Conservation (phyloP, 352 stramenopile species). For the Phytophthora ohioensis region DNA sequence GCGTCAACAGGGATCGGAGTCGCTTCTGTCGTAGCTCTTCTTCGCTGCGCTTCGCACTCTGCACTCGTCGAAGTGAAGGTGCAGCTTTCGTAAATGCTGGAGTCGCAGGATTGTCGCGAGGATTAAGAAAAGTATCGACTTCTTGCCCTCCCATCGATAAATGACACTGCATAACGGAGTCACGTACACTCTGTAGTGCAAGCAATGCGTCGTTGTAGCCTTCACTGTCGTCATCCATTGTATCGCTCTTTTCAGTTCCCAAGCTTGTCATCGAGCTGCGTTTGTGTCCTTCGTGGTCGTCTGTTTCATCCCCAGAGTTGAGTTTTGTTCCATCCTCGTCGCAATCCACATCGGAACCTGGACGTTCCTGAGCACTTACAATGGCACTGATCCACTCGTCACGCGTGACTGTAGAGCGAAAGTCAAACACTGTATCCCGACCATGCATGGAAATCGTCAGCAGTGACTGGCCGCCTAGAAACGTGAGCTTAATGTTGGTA, state of each 20-base stretch:
- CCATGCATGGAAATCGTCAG: constrained; percentile 60
- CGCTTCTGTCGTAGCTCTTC: constrained; percentile 48
- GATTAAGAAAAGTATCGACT: constrained; percentile 38
- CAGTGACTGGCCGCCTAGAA: constrained; percentile 67
- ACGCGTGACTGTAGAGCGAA: constrained; percentile 49
- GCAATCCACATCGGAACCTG: constrained; percentile 41
- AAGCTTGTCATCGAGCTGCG: constrained; percentile 24
- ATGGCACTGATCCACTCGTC: constrained; percentile 74
- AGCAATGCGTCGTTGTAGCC: constrained; percentile 63
- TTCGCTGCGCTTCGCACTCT: constrained; percentile 41
- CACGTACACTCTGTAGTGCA: constrained; percentile 67
- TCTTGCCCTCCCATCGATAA: constrained; percentile 52
- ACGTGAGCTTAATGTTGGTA: constrained; percentile 59
- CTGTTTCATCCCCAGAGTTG: constrained; percentile 53
- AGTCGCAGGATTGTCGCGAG: constrained; percentile 8
- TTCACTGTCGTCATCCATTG: constrained; percentile 41
- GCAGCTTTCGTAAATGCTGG: constrained; percentile 18
- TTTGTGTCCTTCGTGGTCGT: constrained; percentile 24
- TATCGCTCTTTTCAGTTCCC: constrained; percentile 32
- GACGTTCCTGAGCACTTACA: constrained; percentile 54
- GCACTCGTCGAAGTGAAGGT: constrained; percentile 43
- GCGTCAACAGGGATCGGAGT: constrained; percentile 49
- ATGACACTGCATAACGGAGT: constrained; percentile 71
- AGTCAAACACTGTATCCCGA: constrained; percentile 60
- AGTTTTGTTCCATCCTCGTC: constrained; percentile 54